Evolutionary conservation across 1,284 basidiomycete genomes (phyloP).

Genomic region (Hemileia vastatrix): DNA sequence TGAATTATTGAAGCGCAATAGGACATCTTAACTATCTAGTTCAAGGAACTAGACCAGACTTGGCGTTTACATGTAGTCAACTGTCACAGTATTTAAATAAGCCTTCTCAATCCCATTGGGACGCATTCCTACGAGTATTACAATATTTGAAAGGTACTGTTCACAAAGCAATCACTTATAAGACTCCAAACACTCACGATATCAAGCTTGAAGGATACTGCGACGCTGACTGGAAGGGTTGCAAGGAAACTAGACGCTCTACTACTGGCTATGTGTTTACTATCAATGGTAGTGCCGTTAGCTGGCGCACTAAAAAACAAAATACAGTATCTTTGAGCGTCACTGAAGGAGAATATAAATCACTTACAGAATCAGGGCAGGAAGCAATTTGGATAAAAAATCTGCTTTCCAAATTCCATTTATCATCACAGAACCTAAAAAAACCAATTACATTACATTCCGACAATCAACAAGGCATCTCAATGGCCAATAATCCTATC

Average conservation of each 20-base stretch:
- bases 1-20: too few species aligned
- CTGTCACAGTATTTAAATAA: neutral
- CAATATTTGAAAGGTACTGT: too few species aligned
- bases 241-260: neutral
- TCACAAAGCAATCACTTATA: too few species aligned
- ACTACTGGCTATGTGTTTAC: neutral
- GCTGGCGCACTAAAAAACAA: neutral
- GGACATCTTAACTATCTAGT: neutral
- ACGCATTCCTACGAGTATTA: neutral
- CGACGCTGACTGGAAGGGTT: neutral
- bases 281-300: neutral
- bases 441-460: constrained; percentile 26
- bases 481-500: constrained; percentile 9
- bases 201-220: neutral
- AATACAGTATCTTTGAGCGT: neutral
- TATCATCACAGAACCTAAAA: too few species aligned
- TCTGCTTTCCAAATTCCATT: neutral
- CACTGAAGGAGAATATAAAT: neutral
- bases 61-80: neutral
- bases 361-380: neutral
- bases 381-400: neutral
- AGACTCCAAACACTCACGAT: too few species aligned
- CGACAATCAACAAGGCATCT: constrained; percentile 10
- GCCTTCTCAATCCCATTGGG: neutral
- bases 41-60: neutral